phyloP scores from a whole-genome alignment of 2,329 filamentous ascomycete species.

The Xylariaceae sp. region DNA sequence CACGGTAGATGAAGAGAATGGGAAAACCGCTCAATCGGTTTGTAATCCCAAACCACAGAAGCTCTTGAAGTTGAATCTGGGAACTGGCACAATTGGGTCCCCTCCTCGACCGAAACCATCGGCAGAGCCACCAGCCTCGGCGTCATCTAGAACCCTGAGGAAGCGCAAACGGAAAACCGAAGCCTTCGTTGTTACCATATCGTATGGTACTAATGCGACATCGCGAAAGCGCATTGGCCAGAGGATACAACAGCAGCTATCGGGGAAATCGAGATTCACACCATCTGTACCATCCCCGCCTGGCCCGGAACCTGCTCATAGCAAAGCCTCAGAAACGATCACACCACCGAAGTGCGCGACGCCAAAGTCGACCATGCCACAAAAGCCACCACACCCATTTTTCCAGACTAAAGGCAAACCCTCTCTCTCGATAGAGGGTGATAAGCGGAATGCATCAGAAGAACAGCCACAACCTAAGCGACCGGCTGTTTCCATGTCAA shows the following conservation, averaged over 20 bases:
- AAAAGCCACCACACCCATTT: constrained; percentile 51
- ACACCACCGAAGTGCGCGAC: constrained; percentile 15
- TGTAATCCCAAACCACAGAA: constrained; percentile 39
- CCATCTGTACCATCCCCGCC: constrained; percentile 24
- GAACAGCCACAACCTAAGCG: constrained; percentile 31
- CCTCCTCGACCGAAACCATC: constrained; percentile 50
- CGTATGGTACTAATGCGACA: constrained; percentile 50
- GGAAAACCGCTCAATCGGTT: constrained; percentile 8
- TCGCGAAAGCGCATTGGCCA: constrained; percentile 47
- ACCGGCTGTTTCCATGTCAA: constrained; percentile 45
- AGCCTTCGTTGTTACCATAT: constrained; percentile 47
- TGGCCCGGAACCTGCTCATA: constrained; percentile 16
- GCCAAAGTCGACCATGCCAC: constrained; percentile 23
- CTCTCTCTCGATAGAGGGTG: constrained; percentile 17
- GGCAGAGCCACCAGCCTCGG: constrained; percentile 13
- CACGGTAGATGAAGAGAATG: neutral
- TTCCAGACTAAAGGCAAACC: constrained; percentile 53
- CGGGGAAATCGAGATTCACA: constrained; percentile 23
- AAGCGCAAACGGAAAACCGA: constrained; percentile 37
- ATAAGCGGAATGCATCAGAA: constrained; percentile 24
- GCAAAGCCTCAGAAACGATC: neutral
- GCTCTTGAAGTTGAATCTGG: constrained; percentile 52
- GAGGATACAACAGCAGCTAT: constrained; percentile 59
- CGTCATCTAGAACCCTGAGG: constrained; percentile 11
- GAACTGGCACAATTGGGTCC: constrained; percentile 58